Percentiles rank a stretch among this genome's conserved stretches.
These are phyloP conservation scores for Paraconiothyrium sp. DNA, from an alignment of 2,329 filamentous ascomycete species.

Conservation along the genomic window DNA sequence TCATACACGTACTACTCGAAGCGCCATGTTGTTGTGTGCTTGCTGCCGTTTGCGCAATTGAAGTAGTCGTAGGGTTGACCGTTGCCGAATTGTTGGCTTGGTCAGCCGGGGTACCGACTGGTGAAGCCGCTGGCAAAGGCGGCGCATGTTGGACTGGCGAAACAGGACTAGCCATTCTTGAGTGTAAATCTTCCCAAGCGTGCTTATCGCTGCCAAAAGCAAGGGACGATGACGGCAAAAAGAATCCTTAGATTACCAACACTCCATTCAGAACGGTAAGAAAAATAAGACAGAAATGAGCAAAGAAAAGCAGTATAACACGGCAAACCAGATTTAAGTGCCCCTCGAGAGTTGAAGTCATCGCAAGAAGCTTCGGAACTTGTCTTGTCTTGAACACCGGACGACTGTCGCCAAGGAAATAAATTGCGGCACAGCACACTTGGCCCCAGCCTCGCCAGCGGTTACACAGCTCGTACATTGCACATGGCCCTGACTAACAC, in stretches of 20 bases:
- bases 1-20: background rate
- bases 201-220: background rate
- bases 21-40: background rate
- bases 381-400: background rate
- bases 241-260: background rate
- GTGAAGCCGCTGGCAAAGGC: background rate
- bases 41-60: background rate
- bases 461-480: conserved; percentile 8
- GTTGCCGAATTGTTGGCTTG: background rate
- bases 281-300: background rate
- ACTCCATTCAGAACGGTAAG: background rate
- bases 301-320: background rate
- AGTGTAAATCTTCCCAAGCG: background rate
- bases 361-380: background rate
- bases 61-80: background rate
- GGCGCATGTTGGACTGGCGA: background rate
- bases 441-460: conserved; percentile 15
- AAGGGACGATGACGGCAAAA: background rate
- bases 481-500: background rate
- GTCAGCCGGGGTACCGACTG: background rate
- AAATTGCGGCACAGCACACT: conserved; percentile 20
- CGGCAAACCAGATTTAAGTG: background rate
- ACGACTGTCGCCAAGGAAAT: background rate
- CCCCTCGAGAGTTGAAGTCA: background rate
- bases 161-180: background rate